phyloP scores from a whole-genome alignment of 257 asterid genomes.

The Petrea volubilis region DNA sequence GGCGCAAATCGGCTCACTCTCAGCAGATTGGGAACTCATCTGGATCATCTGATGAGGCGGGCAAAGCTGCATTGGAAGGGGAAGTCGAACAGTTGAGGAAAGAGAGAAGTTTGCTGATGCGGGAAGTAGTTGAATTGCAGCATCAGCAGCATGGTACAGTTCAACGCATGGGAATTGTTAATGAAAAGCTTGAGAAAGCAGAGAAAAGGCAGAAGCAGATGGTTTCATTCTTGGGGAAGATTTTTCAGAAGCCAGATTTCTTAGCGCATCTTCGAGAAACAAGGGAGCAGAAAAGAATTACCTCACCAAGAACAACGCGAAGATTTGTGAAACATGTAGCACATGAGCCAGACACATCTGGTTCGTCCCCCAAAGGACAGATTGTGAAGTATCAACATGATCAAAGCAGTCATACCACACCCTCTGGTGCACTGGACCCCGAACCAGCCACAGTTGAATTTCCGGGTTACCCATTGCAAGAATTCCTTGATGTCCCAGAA shows the following conservation, averaged over 20 bases:
- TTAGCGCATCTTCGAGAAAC: conserved; percentile 43
- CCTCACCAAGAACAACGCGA: conserved; percentile 47
- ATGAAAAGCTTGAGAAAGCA: conserved; percentile 67
- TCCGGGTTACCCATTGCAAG: conserved; percentile 29
- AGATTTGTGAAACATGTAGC: conserved; percentile 55
- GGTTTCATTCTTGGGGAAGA: conserved; percentile 78
- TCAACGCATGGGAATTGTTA: conserved; percentile 59
- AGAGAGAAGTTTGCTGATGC: conserved; percentile 71
- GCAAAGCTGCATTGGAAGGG: conserved; percentile 43
- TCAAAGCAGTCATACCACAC: conserved; percentile 13
- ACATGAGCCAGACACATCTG: conserved; percentile 29
- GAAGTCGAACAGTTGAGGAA: conserved; percentile 62
- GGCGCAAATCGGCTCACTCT: conserved; percentile 66
- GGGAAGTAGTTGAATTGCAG: conserved; percentile 67
- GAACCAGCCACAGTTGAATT: conserved; percentile 29
- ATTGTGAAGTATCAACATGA: conserved; percentile 29
- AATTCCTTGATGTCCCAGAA: conserved; percentile 29
- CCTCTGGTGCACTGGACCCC: conserved; percentile 9
- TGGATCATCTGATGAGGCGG: conserved; percentile 36
- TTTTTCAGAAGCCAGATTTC: conserved; percentile 60
- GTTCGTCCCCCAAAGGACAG: conserved; percentile 34
- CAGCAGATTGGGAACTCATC: conserved; percentile 55
- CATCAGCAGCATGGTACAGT: conserved; percentile 62
- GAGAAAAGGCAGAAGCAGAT: conserved; percentile 84
- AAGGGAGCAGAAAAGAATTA: conserved; percentile 43